phyloP scores from a whole-genome alignment of 1,284 basidiomycete species.

The Vanrija sp. region DNA sequence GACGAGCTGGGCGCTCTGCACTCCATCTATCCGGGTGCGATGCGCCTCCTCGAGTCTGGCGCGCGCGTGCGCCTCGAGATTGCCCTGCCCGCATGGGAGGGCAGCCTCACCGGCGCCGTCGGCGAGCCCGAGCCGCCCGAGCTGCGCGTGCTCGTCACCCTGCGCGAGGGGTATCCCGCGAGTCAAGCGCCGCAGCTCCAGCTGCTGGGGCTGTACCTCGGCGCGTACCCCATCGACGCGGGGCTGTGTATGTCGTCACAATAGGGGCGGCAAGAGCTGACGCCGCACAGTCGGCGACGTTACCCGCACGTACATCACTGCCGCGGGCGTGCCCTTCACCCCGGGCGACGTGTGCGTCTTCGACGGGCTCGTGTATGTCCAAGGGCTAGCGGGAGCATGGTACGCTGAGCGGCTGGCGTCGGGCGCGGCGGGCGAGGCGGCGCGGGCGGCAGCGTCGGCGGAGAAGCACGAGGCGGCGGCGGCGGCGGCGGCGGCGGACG shows the following conservation, averaged over 20 bases:
- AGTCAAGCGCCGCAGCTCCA: slow-evolving; percentile 70
- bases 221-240: slow-evolving; percentile 54
- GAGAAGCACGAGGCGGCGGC: too few species aligned
- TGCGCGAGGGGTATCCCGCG: slow-evolving; percentile 68
- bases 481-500: too few species aligned
- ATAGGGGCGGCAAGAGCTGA: background rate
- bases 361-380: slow-evolving; percentile 76
- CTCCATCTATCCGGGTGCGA: slow-evolving; percentile 70
- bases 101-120: slow-evolving; percentile 16
- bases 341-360: slow-evolving; percentile 76
- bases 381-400: slow-evolving; percentile 66
- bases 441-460: slow-evolving; percentile 52
- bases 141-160: slow-evolving; percentile 66
- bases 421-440: slow-evolving; percentile 58
- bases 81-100: slow-evolving; percentile 50
- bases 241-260: slow-evolving; percentile 38
- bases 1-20: slow-evolving; percentile 61
- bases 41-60: slow-evolving; percentile 44
- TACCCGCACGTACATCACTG: slow-evolving; percentile 75
- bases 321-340: slow-evolving; percentile 67
- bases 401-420: slow-evolving; percentile 61
- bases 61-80: slow-evolving; percentile 63
- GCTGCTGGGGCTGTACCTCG: slow-evolving; percentile 78
- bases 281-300: slow-evolving; percentile 59
- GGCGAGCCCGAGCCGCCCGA: slow-evolving; percentile 46